phyloP scores from a whole-genome alignment of 352 stramenopile genomes.

The Pythium dissimile region DNA sequence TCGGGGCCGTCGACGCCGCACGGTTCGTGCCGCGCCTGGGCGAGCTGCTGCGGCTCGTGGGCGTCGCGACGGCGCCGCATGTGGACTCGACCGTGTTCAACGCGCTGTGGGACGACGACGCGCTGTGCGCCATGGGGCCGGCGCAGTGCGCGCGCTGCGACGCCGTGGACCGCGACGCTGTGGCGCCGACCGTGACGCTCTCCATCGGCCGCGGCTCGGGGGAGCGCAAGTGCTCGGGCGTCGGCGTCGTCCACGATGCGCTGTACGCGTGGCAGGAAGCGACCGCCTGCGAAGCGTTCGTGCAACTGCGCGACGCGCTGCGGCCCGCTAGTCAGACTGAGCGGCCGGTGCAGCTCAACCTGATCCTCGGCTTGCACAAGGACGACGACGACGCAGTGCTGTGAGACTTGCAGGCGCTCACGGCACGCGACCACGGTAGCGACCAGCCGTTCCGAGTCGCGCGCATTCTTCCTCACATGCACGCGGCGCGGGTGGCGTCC shows the following conservation, averaged over 20 bases:
- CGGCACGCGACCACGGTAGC: background rate
- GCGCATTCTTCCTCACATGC: background rate
- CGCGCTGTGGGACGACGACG: conserved; percentile 9
- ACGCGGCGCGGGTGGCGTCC: background rate
- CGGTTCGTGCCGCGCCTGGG: background rate
- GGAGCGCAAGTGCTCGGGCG: background rate
- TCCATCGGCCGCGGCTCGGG: background rate
- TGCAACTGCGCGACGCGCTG: background rate
- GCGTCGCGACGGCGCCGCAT: conserved; percentile 8
- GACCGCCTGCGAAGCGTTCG: background rate
- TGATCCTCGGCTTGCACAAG: conserved; percentile 3
- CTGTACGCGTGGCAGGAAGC: conserved; percentile 7
- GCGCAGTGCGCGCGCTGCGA: conserved; percentile 13
- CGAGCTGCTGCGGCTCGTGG: conserved; percentile 12
- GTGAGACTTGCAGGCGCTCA: conserved; percentile 3
- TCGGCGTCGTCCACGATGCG: conserved; percentile 2
- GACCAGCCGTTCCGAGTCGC: background rate
- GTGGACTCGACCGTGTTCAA: conserved; percentile 10
- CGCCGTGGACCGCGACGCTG: background rate
- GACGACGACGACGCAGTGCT: background rate
- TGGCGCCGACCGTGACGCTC: background rate
- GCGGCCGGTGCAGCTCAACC: background rate
- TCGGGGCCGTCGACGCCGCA: background rate
- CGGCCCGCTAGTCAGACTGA: background rate
- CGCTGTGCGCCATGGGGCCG: conserved; percentile 4